Base-by-base conservation (phyloP, 2,329 filamentous ascomycete species). In the Phialemonium atrogriseum region DNA sequence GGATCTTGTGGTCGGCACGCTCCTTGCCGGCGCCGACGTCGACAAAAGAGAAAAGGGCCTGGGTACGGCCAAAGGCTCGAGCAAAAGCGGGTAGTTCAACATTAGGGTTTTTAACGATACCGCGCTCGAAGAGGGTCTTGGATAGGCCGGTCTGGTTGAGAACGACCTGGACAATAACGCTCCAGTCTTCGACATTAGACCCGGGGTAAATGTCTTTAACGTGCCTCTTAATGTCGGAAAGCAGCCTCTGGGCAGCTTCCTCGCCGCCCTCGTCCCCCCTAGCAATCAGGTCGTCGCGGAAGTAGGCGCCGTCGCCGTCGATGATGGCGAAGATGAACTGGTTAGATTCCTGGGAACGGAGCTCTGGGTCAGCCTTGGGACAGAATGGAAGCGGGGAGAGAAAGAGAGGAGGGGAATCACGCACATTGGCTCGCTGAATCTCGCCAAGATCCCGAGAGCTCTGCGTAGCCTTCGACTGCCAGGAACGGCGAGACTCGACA, bases 1-100 rank as follows among this genome's bases (percentile, higher is more conserved):
- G 48, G 21, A 54, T 50, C 34, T 55, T 57, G 34, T 54, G 45
- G 20, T 57, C 53, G 14, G 54, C 50, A 31, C 49, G 49, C 29
- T 56, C 53, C 32, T 58, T 56, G 22, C 52, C 54, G 12, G 41
- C 41, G 23, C 53, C 54, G 5, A 57, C 52, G 32, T 58, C 54
- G 27, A 51, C 42, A 34, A 57, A 54, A 28, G 47, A 50, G 39
- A 56, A 58, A 4, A 58, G 42, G 1, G 51, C 47, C 27, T 56
- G 52, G 5, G 52, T 45, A 11, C 49, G 49, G 20, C 48, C 48
- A 25, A 58, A 58, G 11, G 47, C 50, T 18, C 48, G 47, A n/a
- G 43, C 50, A 33, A 59, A 59, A 16, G 47, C 49, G 23, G 44
- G 33, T 4, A 57, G 40, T 13, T 51, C 46, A n/a, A 36, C 30